Evolutionary conservation across 371 early-diverging fungal species (phyloP).

Genomic region (Modicella reniformis): DNA sequence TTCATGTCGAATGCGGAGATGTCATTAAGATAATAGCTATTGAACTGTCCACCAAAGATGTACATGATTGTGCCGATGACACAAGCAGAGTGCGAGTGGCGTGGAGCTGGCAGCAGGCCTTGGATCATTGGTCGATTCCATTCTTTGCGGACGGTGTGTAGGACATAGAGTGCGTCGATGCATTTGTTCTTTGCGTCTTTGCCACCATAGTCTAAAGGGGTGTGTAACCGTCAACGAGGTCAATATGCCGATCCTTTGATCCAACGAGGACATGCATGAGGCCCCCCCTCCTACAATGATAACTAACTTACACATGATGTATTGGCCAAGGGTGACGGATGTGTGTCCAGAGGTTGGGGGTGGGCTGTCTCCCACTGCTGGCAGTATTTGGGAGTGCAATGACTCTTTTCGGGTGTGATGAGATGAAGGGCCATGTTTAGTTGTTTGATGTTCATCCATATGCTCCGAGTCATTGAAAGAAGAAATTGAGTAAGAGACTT

Average conservation of each 20-base stretch:
- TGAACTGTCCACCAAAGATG: constrained; percentile 78
- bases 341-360: constrained; percentile 36
- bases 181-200: constrained; percentile 54
- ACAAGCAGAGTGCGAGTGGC: constrained; percentile 76
- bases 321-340: constrained; percentile 49
- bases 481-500: constrained; percentile 26
- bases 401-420: constrained; percentile 30
- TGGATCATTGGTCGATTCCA: constrained; percentile 69
- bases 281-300: too few relatives aligned
- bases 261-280: too few relatives aligned
- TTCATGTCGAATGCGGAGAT: constrained; percentile 74
- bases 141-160: constrained; percentile 55
- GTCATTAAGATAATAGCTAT: constrained; percentile 75
- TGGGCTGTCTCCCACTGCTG: constrained; percentile 35
- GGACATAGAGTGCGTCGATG: constrained; percentile 33
- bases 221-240: too few relatives aligned
- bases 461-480: neutral
- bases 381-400: constrained; percentile 42
- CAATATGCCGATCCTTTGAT: too few relatives aligned
- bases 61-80: constrained; percentile 73
- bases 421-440: neutral
- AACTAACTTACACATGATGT: constrained; percentile 53
- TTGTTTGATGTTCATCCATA: too few relatives aligned
- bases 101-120: constrained; percentile 67
- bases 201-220: constrained; percentile 45